Conservation (phyloP, 2,329 filamentous ascomycete species). For the Colletotrichum australisinense region DNA sequence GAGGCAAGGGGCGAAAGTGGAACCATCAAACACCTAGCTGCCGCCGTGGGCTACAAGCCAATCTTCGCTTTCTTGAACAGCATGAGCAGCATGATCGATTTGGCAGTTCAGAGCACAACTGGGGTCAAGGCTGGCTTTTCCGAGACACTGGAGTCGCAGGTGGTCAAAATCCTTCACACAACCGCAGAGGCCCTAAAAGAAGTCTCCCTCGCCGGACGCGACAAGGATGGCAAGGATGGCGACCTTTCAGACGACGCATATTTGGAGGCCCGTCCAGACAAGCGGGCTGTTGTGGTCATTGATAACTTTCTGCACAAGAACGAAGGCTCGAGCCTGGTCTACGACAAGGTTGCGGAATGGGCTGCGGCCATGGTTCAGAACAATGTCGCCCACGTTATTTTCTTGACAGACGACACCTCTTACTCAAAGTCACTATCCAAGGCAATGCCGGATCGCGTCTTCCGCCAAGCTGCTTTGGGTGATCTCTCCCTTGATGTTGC, state of each 20-base stretch:
- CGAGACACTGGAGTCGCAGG: constrained; percentile 88
- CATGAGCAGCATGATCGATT: constrained; percentile 89
- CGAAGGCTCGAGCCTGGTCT: constrained; percentile 73
- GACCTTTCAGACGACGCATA: constrained; percentile 85
- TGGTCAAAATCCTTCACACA: constrained; percentile 90
- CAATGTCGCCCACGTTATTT: constrained; percentile 93
- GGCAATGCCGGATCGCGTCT: constrained; percentile 89
- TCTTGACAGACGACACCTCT: constrained; percentile 89
- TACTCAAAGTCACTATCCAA: constrained; percentile 90
- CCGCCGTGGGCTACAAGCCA: constrained; percentile 88
- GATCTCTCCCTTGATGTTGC: constrained; percentile 89
- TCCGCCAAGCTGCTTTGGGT: constrained; percentile 85
- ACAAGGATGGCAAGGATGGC: constrained; percentile 79
- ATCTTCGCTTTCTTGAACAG: constrained; percentile 98
- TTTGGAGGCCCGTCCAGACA: constrained; percentile 89
- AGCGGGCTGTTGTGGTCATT: constrained; percentile 84
- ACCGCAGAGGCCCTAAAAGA: constrained; percentile 82
- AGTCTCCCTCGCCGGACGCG: constrained; percentile 77
- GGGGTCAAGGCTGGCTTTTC: constrained; percentile 95
- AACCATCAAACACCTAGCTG: constrained; percentile 84
- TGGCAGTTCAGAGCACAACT: constrained; percentile 93
- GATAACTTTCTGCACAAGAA: constrained; percentile 92
- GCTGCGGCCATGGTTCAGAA: constrained; percentile 85
- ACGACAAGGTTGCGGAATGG: constrained; percentile 89
- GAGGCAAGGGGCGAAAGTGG: constrained; percentile 89